Evolutionary conservation across 169 alveolate species (phyloP), one percentile per base, ranked within the genome.

Genomic region (Eimeria acervulina): DNA sequence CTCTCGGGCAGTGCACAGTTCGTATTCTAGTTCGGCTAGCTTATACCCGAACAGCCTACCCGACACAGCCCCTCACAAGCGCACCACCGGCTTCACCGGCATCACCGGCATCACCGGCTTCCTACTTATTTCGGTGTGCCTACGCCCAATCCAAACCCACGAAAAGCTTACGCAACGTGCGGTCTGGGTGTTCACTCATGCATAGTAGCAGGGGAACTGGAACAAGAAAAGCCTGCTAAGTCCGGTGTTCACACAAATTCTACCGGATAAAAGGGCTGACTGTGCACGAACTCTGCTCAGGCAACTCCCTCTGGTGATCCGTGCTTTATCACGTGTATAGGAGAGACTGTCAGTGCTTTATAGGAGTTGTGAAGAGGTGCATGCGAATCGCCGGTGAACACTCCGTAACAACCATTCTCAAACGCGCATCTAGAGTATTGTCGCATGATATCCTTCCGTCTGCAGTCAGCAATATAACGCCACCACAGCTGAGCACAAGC

Each of bases 371-470:
- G 84, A 95, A 95, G 23, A 95, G 68, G 55, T 78, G 88, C 70
- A 44, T 70, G 40, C 95, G 95, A 61, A 95, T 95, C 26, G 93
- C 80, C 78, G 97, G 97, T 15, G 95, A 90, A 59, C 97, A 95
- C 61, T 95, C 95, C 21, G 85, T 78, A 21, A 95, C 93, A 47
- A 90, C 97, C 95, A 88, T 68, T 33, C 87, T 63, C 80, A 95
- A 76, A 28, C 97, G 97, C 5, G 93, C 95, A 72, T 95, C 95
- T 63, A 74, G 88, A 13, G 98, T 97, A 95, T 97, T 97, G 95
- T 97, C 97, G 85, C 97, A 95, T 23, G 95, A 76, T 70, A 97
- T 97, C 59, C 96, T 95, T 33, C 97, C 96, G 59, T 97, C 97
- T 84, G 91, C 93, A n/a, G 96, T 89, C 78, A 97, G 66, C 47